Base-by-base conservation (phyloP, 352 stramenopile genomes). In the Phytophthora sp. region DNA sequence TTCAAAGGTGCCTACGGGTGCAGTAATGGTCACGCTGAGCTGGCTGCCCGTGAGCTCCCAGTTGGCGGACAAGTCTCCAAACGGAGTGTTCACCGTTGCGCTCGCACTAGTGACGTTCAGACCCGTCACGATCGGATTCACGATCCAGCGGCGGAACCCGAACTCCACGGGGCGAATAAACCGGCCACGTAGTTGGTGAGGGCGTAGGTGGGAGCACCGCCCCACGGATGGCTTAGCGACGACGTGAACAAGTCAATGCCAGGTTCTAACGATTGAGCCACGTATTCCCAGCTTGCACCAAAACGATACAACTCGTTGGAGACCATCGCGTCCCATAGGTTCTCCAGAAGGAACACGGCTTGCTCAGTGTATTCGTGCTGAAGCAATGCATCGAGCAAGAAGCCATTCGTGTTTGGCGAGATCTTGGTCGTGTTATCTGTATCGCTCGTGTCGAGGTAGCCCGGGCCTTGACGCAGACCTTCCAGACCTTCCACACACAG, bases 271-370 rank as follows among this genome's bases (percentile, higher is more conserved):
- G 62, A 60, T 37, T 69, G 65, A 11, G 53, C 35, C 20, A 74
- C 59, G 26, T 74, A 74, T 44, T 70, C 53, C 65, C 54, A 74
- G 18, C 42, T 55, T 12, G 57, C 65, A 20, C 65, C 62, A 0
- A 54, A 60, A 6, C 49, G 48, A 6, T 58, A 63, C 3, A 27
- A 54, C 37, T 70, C 60, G 60, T 70, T 59, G 8, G 66, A 74
- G 23, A 75, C 57, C 66, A 75, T 75, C 32, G 32, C 61, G 30
- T 71, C 61, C 66, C 66, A 75, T 38, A 71, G 61, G 49, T 71
- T 71, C 38, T 71, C 66, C 2, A 75, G 39, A 31, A 74, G 41
- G 27, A 75, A 75, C 11, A 27, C 62, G 15, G 54, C 54, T 39
- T 75, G 24, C 4, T 71, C 39, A 1, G 38, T 57, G 27, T 71